A percentile compares a stretch with the other conserved stretches of the same genome.
Evolutionary conservation across 805 yeast species (phyloP).

Genomic region (Nakazawaea holstii): DNA sequence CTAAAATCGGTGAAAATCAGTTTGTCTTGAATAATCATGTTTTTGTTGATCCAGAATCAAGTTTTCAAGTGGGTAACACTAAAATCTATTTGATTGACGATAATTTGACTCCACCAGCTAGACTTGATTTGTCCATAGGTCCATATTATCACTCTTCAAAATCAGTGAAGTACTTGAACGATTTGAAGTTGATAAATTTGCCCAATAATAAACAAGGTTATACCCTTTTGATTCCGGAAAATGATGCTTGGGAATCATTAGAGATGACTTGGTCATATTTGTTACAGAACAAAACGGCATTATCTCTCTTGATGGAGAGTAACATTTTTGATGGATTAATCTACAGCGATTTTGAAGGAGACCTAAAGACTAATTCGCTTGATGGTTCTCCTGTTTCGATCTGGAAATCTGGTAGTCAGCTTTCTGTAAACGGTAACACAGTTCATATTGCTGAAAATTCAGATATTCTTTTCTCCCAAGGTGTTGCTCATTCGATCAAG

Average conservation of each 20-base stretch:
- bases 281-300: conserved; percentile 41
- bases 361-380: conserved; percentile 23
- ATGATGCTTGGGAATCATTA: conserved; percentile 61
- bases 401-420: conserved; percentile 15
- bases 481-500: conserved; percentile 73
- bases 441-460: conserved; percentile 36
- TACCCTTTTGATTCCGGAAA: conserved; percentile 74
- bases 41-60: conserved; percentile 27
- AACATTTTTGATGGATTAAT: conserved; percentile 57
- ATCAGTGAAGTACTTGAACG: conserved; percentile 53
- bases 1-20: conserved; percentile 24
- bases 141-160: conserved; percentile 59
- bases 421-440: conserved; percentile 27
- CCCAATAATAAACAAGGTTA: conserved; percentile 55
- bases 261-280: conserved; percentile 59
- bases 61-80: conserved; percentile 53
- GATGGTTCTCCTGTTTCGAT: conserved; percentile 20
- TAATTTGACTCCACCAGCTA: conserved; percentile 57
- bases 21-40: conserved; percentile 52
- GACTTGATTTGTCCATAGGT: conserved; percentile 60
- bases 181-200: conserved; percentile 46
- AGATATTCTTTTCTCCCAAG: conserved; percentile 76
- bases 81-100: conserved; percentile 61
- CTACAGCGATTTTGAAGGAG: conserved; percentile 54
- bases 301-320: conserved; percentile 50